Conservation (phyloP, 495 filamentous ascomycete species). For the Patellaria atrata region DNA sequence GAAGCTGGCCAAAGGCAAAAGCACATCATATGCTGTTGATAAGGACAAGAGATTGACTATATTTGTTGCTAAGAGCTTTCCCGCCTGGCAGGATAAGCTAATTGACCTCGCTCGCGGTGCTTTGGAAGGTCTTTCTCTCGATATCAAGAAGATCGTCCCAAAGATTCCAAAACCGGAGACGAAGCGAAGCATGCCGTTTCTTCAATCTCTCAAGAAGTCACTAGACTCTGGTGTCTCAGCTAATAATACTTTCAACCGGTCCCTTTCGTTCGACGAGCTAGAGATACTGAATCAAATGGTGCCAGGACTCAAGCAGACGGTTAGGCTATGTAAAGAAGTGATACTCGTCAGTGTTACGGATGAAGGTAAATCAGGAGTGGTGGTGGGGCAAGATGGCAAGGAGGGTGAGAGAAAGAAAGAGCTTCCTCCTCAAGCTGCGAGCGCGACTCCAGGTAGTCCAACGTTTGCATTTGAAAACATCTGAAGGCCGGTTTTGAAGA, state of each 20-base stretch:
- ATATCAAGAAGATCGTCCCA: slow-evolving; percentile 67
- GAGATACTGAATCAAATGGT: slow-evolving; percentile 37
- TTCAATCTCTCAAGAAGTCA: slow-evolving; percentile 71
- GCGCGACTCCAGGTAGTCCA: slow-evolving; percentile 64
- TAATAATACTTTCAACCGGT: slow-evolving; percentile 58
- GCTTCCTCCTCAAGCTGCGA: slow-evolving; percentile 42
- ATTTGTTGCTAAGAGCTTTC: slow-evolving; percentile 62
- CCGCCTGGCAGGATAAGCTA: slow-evolving; percentile 69
- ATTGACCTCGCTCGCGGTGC: slow-evolving; percentile 63
- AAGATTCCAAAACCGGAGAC: slow-evolving; percentile 69
- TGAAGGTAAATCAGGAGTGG: slow-evolving; percentile 23
- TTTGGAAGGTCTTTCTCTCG: slow-evolving; percentile 42
- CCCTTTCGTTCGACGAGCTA: slow-evolving; percentile 75
- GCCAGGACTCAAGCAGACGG: slow-evolving; percentile 26
- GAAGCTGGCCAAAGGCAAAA: slow-evolving; percentile 83
- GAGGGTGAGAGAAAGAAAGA: slow-evolving; percentile 42
- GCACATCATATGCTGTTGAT: slow-evolving; percentile 66
- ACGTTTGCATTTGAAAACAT: slow-evolving; percentile 70
- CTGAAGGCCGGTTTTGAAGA: too few relatives aligned
- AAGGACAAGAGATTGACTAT: slow-evolving; percentile 85
- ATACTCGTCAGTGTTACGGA: slow-evolving; percentile 30
- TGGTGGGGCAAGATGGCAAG: slow-evolving; percentile 57
- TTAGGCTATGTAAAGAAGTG: slow-evolving; percentile 25
- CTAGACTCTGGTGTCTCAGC: slow-evolving; percentile 45
- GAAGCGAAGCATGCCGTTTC: slow-evolving; percentile 98